Base-by-base conservation (phyloP, 768 basidiomycete genomes). In the Lactifluus hygrophoroides region DNA sequence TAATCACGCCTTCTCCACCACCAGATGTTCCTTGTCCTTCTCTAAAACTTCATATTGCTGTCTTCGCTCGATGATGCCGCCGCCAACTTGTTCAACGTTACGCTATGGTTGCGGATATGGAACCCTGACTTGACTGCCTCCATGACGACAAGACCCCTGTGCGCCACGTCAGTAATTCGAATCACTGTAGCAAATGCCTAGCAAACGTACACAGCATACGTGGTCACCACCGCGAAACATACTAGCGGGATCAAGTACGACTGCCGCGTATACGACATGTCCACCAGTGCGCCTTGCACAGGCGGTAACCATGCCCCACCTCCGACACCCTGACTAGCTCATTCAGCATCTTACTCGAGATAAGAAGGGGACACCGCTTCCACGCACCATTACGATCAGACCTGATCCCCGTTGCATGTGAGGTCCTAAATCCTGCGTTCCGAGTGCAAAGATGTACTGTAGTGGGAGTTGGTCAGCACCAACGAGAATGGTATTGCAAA, bases 271-370 rank as follows among this genome's bases (percentile, higher is more conserved):
- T 70, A 75, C 38, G 75, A 51, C 56, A 65, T 66, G 66, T 84
- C 80, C 5, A 80, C 82, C 44, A 85, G 69, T 16, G 74, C 72
- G 17, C 76, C 83, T 62, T 85, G 82, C 7, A 82, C 81, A 13
- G 81, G 73, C 2, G 84, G 83, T 67, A 80, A 85, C 83, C 81
- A 84, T n/a, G 82, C 84, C 34, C 83, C 84, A 46, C 82, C 82
- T 54, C 80, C 82, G 45, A 84, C 81, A 51, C 81, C 78, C 77
- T 78, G 23, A 59, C 43, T 21, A 19, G 27, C 11, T 44, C 37
- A 11, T 14, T 53, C 11, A 51, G 28, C n/a, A 10, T 28, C 30
- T 40, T 47, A 16, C 19, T 3, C 23, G 40, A n/a, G 25, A 51
- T 19, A 14, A 3, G 19, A 17, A 5, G n/a, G n/a, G 21, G 28